Conservation (phyloP, 2,329 filamentous ascomycete genomes). For the Microdochium trichocladiopsis region DNA sequence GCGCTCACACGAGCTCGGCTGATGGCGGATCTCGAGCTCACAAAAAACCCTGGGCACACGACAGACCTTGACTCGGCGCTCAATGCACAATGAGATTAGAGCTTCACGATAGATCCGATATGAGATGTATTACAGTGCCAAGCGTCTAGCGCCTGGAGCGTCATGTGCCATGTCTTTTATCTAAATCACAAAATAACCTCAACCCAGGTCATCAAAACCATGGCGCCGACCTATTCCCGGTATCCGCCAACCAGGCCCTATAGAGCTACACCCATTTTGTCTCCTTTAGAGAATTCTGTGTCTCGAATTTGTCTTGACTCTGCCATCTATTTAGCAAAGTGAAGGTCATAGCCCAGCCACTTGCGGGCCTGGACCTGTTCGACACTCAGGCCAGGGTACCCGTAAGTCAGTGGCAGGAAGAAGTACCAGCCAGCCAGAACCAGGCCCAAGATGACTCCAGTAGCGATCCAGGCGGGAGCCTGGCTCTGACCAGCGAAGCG, state of each 20-base stretch:
- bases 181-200: not conserved
- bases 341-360: conserved; percentile 95
- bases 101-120: too few species aligned
- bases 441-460: conserved; percentile 58
- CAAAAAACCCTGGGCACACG: too few species aligned
- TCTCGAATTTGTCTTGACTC: not conserved
- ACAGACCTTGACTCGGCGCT: too few species aligned
- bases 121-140: not conserved
- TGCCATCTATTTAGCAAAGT: conserved; percentile 78
- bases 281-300: too few species aligned
- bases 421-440: conserved; percentile 79
- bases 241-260: too few species aligned
- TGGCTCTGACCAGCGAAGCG: conserved; percentile 75
- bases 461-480: conserved; percentile 71
- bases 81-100: too few species aligned
- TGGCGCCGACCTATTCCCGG: not conserved
- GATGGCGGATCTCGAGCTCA: too few species aligned
- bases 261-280: too few species aligned
- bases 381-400: conserved; percentile 79
- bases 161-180: not conserved
- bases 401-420: conserved; percentile 93
- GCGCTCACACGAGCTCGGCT: too few species aligned
- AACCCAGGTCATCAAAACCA: not conserved
- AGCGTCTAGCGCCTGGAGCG: not conserved
- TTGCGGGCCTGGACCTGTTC: conserved; percentile 76